A percentile compares a stretch with the other conserved stretches of the same genome.
Conservation (phyloP, 768 basidiomycete species). For the Termitomyces sp. region DNA sequence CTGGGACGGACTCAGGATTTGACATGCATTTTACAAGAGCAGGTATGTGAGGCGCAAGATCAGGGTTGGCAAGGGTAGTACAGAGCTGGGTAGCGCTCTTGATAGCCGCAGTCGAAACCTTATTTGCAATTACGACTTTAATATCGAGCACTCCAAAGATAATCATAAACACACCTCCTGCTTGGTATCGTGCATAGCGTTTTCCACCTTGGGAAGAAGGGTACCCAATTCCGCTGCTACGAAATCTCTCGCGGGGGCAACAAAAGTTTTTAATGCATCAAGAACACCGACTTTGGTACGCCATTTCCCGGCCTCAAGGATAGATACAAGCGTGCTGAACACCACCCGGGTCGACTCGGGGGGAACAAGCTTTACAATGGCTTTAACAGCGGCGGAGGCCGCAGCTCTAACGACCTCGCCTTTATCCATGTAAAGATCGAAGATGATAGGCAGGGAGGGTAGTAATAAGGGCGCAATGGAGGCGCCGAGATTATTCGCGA, state of each 20-base stretch:
- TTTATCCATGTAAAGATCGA: slow-evolving; percentile 89
- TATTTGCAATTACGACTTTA: slow-evolving; percentile 21
- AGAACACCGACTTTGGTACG: slow-evolving; percentile 89
- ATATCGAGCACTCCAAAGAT: neutral
- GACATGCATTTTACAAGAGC: slow-evolving; percentile 93
- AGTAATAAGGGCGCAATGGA: slow-evolving; percentile 70
- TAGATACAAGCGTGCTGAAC: slow-evolving; percentile 62
- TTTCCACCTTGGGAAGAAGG: slow-evolving; percentile 81
- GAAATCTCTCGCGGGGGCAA: slow-evolving; percentile 58
- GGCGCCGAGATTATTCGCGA: slow-evolving; percentile 65
- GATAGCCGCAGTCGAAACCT: slow-evolving; percentile 78
- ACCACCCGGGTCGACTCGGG: slow-evolving; percentile 72
- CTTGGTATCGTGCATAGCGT: slow-evolving; percentile 96
- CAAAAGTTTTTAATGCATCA: slow-evolving; percentile 77
- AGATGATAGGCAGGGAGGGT: slow-evolving; percentile 68
- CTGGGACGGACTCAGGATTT: slow-evolving; percentile 79
- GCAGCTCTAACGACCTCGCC: slow-evolving; percentile 86
- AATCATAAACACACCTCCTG: slow-evolving; percentile 55
- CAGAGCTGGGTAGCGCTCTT: slow-evolving; percentile 91
- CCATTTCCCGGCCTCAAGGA: slow-evolving; percentile 89
- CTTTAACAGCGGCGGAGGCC: slow-evolving; percentile 74
- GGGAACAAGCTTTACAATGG: slow-evolving; percentile 78
- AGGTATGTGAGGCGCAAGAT: slow-evolving; percentile 84
- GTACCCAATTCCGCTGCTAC: slow-evolving; percentile 81
- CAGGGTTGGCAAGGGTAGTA: slow-evolving; percentile 87